Evolutionary conservation across 2,329 filamentous ascomycete genomes (phyloP).

Genomic region (Microsporum ferrugineum): DNA sequence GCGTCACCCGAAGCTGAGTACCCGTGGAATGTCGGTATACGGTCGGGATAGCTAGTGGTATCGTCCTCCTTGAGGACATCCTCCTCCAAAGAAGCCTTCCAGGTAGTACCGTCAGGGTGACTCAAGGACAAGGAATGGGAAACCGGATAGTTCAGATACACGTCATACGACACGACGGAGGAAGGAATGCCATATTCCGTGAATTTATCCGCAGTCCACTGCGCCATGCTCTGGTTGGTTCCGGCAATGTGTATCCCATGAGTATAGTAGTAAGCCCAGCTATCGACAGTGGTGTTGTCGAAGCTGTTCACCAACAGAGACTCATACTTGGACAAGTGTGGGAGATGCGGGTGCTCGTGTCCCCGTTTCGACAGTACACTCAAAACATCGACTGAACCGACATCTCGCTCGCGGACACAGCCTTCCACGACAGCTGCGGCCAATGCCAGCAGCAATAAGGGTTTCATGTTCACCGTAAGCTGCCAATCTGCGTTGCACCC

Average conservation of each 20-base stretch:
- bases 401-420: conserved; percentile 7
- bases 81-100: conserved; percentile 16
- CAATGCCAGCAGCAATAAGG: conserved; percentile 7
- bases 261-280: conserved; percentile 23
- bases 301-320: conserved; percentile 21
- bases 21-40: conserved; percentile 38
- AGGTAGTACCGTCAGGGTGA: conserved; percentile 16
- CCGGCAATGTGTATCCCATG: conserved; percentile 24
- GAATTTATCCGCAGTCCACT: conserved; percentile 25
- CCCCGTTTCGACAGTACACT: conserved; percentile 15
- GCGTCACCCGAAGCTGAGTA: conserved; percentile 38
- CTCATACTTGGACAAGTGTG: conserved; percentile 20
- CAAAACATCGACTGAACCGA: conserved; percentile 1
- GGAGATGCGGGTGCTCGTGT: conserved; percentile 15
- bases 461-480: conserved; percentile 3
- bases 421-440: conserved; percentile 7
- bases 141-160: conserved; percentile 23
- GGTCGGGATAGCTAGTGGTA: conserved; percentile 21
- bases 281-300: conserved; percentile 18
- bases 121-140: conserved; percentile 18
- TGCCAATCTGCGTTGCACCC: neutral
- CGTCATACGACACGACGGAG: conserved; percentile 18
- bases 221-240: conserved; percentile 21
- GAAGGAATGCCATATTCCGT: conserved; percentile 19
- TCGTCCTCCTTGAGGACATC: conserved; percentile 17